Evolutionary conservation across 495 filamentous ascomycete species (phyloP).

Genomic region (Cladorrhinum samala): DNA sequence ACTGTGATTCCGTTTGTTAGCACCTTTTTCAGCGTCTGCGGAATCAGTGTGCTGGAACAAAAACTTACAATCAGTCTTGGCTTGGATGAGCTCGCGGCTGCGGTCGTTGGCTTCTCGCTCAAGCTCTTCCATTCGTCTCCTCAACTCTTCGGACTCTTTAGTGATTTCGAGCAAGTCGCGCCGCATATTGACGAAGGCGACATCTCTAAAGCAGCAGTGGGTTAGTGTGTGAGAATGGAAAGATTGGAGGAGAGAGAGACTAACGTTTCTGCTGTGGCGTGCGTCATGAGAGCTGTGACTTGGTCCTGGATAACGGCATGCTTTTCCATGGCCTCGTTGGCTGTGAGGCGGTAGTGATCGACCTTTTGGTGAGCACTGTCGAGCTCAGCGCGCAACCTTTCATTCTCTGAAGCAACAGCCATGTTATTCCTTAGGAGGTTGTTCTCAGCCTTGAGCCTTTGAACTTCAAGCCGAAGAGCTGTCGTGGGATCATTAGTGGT

Average conservation of each 20-base stretch:
- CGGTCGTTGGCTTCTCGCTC: conserved; percentile 39
- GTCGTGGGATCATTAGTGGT: conserved; percentile 25
- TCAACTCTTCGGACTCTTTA: conserved; percentile 29
- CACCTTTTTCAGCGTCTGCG: conserved; percentile 12
- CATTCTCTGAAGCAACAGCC: conserved; percentile 42
- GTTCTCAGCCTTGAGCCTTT: conserved; percentile 50
- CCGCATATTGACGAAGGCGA: conserved; percentile 33
- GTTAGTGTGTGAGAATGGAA: conserved; percentile 29
- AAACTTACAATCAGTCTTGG: conserved; percentile 32
- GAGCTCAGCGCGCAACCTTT: conserved; percentile 43
- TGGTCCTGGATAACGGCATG: conserved; percentile 46
- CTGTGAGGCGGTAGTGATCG: conserved; percentile 38
- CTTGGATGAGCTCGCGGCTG: conserved; percentile 40
- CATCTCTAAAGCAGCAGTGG: conserved; percentile 33
- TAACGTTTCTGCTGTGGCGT: conserved; percentile 45
- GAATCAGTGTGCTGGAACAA: neutral
- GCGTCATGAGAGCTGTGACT: conserved; percentile 41
- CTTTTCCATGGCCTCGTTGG: conserved; percentile 43
- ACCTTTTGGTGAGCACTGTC: conserved; percentile 34
- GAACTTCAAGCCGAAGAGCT: conserved; percentile 35
- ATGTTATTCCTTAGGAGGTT: conserved; percentile 44
- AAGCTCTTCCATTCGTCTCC: conserved; percentile 37
- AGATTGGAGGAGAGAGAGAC: conserved; percentile 27
- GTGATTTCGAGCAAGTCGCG: conserved; percentile 27
- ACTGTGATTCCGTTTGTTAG: too few relatives aligned